Conservation (phyloP, 2,329 filamentous ascomycete genomes). For the Fusarium palustre region DNA sequence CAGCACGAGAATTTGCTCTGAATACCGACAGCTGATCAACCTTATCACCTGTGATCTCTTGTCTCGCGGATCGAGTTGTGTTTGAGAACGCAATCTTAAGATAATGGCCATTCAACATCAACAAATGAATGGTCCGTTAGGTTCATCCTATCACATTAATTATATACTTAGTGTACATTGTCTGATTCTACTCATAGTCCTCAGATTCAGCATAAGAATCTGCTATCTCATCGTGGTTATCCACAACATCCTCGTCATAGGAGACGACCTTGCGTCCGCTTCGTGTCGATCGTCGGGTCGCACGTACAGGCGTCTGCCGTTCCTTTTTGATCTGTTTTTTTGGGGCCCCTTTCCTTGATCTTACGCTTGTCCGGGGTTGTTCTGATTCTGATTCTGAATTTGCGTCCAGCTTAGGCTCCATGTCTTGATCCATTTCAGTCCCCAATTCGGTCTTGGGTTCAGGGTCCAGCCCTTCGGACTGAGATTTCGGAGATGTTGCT, state of each 20-base stretch:
- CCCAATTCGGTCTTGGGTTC: neutral
- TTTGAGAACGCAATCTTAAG: neutral
- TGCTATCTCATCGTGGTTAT: conserved; percentile 25
- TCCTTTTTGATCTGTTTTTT: conserved; percentile 9
- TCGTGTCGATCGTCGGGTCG: conserved; percentile 38
- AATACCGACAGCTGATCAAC: neutral
- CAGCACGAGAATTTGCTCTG: neutral
- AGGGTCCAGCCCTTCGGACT: neutral
- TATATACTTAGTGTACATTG: neutral
- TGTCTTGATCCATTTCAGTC: neutral
- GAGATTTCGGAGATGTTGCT: neutral
- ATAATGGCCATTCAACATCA: neutral
- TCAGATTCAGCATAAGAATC: conserved; percentile 23
- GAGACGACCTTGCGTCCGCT: conserved; percentile 27
- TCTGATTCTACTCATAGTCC: conserved; percentile 3
- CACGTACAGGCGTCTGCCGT: conserved; percentile 1
- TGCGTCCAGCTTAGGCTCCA: neutral
- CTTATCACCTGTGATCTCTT: too few species aligned
- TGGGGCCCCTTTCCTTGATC: conserved; percentile 9
- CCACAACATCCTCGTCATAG: conserved; percentile 27
- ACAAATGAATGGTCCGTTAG: neutral
- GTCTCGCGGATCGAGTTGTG: neutral
- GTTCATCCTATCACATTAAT: conserved; percentile 8
- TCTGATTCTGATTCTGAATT: conserved; percentile 17
- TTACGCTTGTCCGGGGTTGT: conserved; percentile 5